phyloP scores from a whole-genome alignment of 805 yeast species.

The Starmerella powellii region DNA sequence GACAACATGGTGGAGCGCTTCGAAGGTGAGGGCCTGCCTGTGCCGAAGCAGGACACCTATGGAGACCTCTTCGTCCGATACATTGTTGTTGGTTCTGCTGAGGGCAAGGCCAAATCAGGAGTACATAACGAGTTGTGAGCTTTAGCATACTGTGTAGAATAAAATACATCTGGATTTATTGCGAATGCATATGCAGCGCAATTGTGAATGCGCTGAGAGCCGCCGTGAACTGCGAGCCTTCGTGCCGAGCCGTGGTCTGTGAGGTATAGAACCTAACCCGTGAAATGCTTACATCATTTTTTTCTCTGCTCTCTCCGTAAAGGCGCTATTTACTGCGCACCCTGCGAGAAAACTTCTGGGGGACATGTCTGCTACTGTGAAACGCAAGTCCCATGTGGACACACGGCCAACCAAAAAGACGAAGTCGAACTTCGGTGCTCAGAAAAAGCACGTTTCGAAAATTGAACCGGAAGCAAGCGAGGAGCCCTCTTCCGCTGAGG shows the following conservation, averaged over 20 bases:
- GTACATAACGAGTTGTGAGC: not conserved
- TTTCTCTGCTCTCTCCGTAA: too few relatives aligned
- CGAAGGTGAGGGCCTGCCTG: constrained; percentile 79
- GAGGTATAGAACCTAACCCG: too few relatives aligned
- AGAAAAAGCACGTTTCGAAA: constrained; percentile 4
- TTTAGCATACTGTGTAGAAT: not conserved
- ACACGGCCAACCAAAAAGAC: constrained; percentile 21
- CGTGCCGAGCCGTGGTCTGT: too few relatives aligned
- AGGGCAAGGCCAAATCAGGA: not conserved
- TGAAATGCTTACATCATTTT: too few relatives aligned
- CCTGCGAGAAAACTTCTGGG: not conserved
- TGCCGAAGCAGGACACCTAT: constrained; percentile 33
- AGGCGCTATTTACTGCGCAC: not conserved
- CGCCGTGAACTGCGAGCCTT: too few relatives aligned
- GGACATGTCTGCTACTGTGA: constrained; percentile 6
- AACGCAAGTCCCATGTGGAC: constrained; percentile 3
- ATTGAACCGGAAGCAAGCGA: constrained; percentile 14
- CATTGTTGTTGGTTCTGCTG: constrained; percentile 25
- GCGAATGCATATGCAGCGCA: not conserved
- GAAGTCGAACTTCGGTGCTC: constrained; percentile 16
- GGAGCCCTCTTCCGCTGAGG: not conserved
- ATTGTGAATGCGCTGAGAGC: too few relatives aligned
- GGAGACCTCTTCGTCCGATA: constrained; percentile 42
- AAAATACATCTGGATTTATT: not conserved
- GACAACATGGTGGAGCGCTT: constrained; percentile 64